phyloP scores from a whole-genome alignment of 331 rosid genomes.

The Prunus yedoensis region DNA sequence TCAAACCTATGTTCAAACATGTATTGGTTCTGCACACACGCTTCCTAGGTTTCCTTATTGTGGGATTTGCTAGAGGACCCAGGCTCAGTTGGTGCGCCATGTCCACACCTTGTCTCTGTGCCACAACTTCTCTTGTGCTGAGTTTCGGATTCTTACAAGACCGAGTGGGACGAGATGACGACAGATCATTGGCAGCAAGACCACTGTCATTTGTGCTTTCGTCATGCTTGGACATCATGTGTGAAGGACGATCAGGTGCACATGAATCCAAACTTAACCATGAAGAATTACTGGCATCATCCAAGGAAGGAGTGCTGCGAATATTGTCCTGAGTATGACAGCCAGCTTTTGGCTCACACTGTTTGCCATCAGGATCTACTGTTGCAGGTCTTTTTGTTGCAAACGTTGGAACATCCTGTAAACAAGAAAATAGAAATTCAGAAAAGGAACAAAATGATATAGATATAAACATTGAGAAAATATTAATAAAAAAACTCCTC shows the following conservation, averaged over 20 bases:
- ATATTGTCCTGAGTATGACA: constrained; percentile 41
- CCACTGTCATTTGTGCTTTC: constrained; percentile 20
- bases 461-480: not conserved
- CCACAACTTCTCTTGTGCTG: constrained; percentile 27
- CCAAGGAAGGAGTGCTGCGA: constrained; percentile 29
- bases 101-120: constrained; percentile 26
- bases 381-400: constrained; percentile 31
- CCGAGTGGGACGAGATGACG: constrained; percentile 30
- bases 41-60: constrained; percentile 45
- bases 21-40: constrained; percentile 40
- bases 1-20: constrained; percentile 41
- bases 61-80: constrained; percentile 40
- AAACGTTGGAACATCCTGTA: constrained; percentile 43
- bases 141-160: constrained; percentile 36
- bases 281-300: constrained; percentile 47
- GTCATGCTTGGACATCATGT: constrained; percentile 21
- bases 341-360: constrained; percentile 31
- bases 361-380: constrained; percentile 20
- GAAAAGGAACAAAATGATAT: constrained; percentile 6
- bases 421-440: constrained; percentile 24
- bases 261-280: constrained; percentile 73
- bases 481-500: not conserved
- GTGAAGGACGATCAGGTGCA: constrained; percentile 31
- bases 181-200: constrained; percentile 28
- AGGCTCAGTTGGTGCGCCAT: constrained; percentile 42